A percentile compares a stretch with the other conserved stretches of the same genome.
phyloP scores from a whole-genome alignment of 441 rosid species.

The Adansonia madagascariensis region DNA sequence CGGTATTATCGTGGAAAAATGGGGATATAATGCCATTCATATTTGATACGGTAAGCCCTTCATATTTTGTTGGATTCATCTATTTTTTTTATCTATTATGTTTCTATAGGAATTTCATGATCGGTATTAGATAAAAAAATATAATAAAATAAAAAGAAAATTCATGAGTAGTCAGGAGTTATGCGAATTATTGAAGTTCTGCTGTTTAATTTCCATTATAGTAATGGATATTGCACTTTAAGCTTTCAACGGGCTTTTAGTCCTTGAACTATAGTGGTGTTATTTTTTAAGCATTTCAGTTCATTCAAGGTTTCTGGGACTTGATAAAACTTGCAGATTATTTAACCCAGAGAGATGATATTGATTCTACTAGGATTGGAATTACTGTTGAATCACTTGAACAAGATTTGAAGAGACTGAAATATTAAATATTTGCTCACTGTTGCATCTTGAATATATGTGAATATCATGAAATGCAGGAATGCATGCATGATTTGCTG shows the following conservation, averaged over 20 bases:
- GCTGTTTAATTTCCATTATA: slow-evolving; percentile 6
- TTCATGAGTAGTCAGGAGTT: not conserved
- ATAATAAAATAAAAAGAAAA: not conserved
- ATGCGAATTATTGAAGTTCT: not conserved
- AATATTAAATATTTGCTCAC: slow-evolving; percentile 15
- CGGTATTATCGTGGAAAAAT: slow-evolving; percentile 80
- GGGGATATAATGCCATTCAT: slow-evolving; percentile 93
- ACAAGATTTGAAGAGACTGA: not conserved
- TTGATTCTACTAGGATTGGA: slow-evolving; percentile 82
- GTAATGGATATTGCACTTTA: slow-evolving; percentile 1
- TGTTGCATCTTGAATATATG: slow-evolving; percentile 21
- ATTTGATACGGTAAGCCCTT: slow-evolving; percentile 71
- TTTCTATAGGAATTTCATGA: slow-evolving; percentile 4
- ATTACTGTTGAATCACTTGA: slow-evolving; percentile 89
- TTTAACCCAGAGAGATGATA: slow-evolving; percentile 74
- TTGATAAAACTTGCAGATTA: slow-evolving; percentile 86
- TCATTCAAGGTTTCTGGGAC: slow-evolving; percentile 54
- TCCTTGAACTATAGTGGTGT: not conserved
- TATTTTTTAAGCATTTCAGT: slow-evolving; percentile 9
- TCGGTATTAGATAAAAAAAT: not conserved
- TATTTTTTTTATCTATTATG: not conserved
- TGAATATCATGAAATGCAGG: slow-evolving; percentile 46
- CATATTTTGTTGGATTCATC: not conserved
- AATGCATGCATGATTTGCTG: slow-evolving; percentile 97
- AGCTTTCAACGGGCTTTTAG: not conserved